Evolutionary conservation across 768 basidiomycete genomes (phyloP).

Genomic region (Mycena alexandri): DNA sequence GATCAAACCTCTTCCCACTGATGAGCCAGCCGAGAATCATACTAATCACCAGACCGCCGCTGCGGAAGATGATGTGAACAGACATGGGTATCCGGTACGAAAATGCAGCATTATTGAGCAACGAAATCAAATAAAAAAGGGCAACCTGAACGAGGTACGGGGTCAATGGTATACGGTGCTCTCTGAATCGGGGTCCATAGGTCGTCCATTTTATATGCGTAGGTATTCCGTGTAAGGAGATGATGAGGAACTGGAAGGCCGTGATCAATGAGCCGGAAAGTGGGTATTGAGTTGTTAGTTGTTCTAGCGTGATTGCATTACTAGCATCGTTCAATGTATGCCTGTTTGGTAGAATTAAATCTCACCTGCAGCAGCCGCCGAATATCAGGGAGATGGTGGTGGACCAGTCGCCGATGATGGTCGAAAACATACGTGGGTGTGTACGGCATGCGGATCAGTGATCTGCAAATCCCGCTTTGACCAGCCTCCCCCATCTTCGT

Average conservation of each 20-base stretch:
- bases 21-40: conserved; percentile 84
- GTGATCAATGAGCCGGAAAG: conserved; percentile 88
- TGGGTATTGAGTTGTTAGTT: conserved; percentile 76
- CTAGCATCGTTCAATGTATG: conserved; percentile 50
- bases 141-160: conserved; percentile 85
- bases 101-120: conserved; percentile 94
- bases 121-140: conserved; percentile 82
- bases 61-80: conserved; percentile 94
- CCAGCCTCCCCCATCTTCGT: not conserved
- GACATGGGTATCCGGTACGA: conserved; percentile 89
- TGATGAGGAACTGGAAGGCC: conserved; percentile 85
- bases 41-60: conserved; percentile 87
- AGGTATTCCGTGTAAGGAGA: conserved; percentile 81
- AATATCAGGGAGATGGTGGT: conserved; percentile 82
- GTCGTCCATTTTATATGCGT: conserved; percentile 66
- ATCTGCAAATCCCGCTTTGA: conserved; percentile 16
- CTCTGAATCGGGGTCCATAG: conserved; percentile 67
- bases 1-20: conserved; percentile 66
- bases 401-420: conserved; percentile 58
- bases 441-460: conserved; percentile 9
- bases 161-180: conserved; percentile 75
- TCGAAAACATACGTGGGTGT: conserved; percentile 16
- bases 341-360: not conserved
- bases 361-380: conserved; percentile 88
- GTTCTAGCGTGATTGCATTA: conserved; percentile 84